A percentile compares a stretch with the other conserved stretches of the same genome.
phyloP scores from a whole-genome alignment of 1,284 basidiomycete species.

The Stereum hirsutum region DNA sequence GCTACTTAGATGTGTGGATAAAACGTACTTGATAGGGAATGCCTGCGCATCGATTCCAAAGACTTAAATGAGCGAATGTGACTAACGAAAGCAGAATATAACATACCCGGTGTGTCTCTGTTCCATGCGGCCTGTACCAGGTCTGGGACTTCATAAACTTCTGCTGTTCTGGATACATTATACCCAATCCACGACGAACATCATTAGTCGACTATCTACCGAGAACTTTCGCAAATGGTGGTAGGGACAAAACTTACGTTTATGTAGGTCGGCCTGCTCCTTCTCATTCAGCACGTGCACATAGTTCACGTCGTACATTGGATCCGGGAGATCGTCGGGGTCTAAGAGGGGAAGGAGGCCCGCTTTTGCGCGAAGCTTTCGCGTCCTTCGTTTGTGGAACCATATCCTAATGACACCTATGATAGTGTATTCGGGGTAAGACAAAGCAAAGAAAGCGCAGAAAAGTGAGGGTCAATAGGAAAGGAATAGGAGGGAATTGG shows the following conservation, averaged over 20 bases:
- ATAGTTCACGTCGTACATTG: slow-evolving; percentile 63
- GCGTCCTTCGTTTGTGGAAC: slow-evolving; percentile 55
- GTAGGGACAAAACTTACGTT: no score
- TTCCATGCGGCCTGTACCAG: slow-evolving; percentile 85
- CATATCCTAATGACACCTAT: slow-evolving; percentile 68
- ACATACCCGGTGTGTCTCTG: slow-evolving; percentile 69
- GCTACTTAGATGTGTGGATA: slow-evolving; percentile 16
- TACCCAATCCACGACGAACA: slow-evolving; percentile 2
- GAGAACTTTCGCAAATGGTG: no score
- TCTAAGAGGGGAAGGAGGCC: slow-evolving; percentile 64
- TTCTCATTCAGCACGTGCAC: slow-evolving; percentile 67
- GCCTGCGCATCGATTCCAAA: slow-evolving; percentile 36
- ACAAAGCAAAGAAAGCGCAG: background rate
- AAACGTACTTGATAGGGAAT: slow-evolving; percentile 61
- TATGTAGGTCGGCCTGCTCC: slow-evolving; percentile 59
- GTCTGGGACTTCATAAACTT: slow-evolving; percentile 66
- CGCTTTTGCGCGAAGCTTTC: slow-evolving; percentile 43
- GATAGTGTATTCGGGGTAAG: background rate
- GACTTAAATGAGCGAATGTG: slow-evolving; percentile 3
- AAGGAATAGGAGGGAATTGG: no score
- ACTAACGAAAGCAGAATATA: slow-evolving; percentile 4
- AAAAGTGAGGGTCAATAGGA: no score
- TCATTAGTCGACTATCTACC: no score
- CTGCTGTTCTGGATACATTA: slow-evolving; percentile 40
- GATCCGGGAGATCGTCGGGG: slow-evolving; percentile 72